Evolutionary conservation across 495 filamentous ascomycete species (phyloP), one percentile per base, ranked within the genome.

Genomic region (Aspergillus baeticus): DNA sequence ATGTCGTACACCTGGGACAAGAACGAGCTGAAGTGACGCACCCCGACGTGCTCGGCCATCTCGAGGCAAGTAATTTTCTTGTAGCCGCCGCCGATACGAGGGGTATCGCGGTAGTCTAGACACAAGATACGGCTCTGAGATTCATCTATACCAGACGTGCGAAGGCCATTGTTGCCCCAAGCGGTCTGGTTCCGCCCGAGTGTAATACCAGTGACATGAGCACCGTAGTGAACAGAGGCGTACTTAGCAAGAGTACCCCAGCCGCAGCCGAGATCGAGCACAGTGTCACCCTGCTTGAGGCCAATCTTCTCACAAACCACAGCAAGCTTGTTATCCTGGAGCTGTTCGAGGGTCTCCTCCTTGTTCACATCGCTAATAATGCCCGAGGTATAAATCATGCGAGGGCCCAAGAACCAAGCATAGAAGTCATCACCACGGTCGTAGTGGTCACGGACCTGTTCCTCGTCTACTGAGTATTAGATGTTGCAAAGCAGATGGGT

Each of bases 381-480:
- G 64, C 85, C 85, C 41, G 85, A 87, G 6, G 85, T 88, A 66
- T 88, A 88, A 67, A 88, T 83, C 85, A 88, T 88, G 57, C 85
- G 84, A 17, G 84, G 85, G 36, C 85, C 85, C 17, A 88, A 72
- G 72, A 88, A 88, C 84, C 85, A 88, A 68, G 81, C 82, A 69
- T 88, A 88, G 74, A 88, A 88, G 69, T 88, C 85, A 63, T 88
- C 85, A 63, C 85, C 85, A 42, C 85, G 83, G 74, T 88, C 85
- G 63, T 88, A 88, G 74, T 88, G 85, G 66, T 87, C 85, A 64
- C 85, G 85, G 41, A 88, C 85, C 74, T 88, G 85, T 70, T 88
- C 85, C 72, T 88, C 85, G 56, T 88, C 85, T 87, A 56, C 31
- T 48, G 15, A 21, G 43, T 35, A 44, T 66, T 26, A 35, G 45